These are phyloP conservation scores for Cordyceps tenuipes DNA, from an alignment of 2,329 filamentous ascomycete genomes.

Conservation along the genomic window DNA sequence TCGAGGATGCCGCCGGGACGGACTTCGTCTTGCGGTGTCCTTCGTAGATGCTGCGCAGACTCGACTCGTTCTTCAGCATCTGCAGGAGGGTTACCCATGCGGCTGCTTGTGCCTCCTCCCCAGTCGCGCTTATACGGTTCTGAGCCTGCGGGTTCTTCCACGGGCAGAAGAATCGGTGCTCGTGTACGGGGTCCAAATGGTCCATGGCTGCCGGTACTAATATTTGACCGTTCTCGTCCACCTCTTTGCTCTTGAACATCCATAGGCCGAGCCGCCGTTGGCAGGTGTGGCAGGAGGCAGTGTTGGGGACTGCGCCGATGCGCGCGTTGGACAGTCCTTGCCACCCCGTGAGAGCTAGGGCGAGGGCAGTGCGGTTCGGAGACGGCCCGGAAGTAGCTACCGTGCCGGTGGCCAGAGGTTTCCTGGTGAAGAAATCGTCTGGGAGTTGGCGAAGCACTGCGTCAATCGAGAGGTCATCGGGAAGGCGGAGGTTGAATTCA, in stretches of 20 bases:
- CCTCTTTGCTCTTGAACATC: slow-evolving; percentile 78
- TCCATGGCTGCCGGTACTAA: slow-evolving; percentile 55
- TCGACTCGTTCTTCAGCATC: slow-evolving; percentile 50
- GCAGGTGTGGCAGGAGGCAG: slow-evolving; percentile 76
- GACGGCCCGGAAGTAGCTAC: slow-evolving; percentile 15
- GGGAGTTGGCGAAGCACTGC: slow-evolving; percentile 42
- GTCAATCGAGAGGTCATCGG: slow-evolving; percentile 44
- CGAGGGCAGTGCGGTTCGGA: slow-evolving; percentile 55
- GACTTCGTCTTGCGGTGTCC: slow-evolving; percentile 20
- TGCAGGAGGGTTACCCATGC: slow-evolving; percentile 49
- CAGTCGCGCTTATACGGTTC: slow-evolving; percentile 30
- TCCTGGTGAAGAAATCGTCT: slow-evolving; percentile 43
- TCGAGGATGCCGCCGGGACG: slow-evolving; percentile 2
- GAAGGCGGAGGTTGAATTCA: slow-evolving; percentile 51
- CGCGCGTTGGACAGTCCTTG: slow-evolving; percentile 51
- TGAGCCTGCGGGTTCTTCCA: slow-evolving; percentile 63
- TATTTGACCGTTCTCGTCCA: slow-evolving; percentile 44
- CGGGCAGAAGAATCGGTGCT: slow-evolving; percentile 78
- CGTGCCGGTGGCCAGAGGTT: slow-evolving; percentile 25
- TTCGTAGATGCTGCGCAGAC: slow-evolving; percentile 35
- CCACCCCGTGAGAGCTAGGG: slow-evolving; percentile 68
- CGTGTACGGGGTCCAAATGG: slow-evolving; percentile 57
- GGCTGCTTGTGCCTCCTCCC: slow-evolving; percentile 30
- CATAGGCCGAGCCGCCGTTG: slow-evolving; percentile 84
- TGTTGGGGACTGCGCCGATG: slow-evolving; percentile 56